Conservation (phyloP, 108 stramenopile species). For the Halocafeteria seosinensis region DNA sequence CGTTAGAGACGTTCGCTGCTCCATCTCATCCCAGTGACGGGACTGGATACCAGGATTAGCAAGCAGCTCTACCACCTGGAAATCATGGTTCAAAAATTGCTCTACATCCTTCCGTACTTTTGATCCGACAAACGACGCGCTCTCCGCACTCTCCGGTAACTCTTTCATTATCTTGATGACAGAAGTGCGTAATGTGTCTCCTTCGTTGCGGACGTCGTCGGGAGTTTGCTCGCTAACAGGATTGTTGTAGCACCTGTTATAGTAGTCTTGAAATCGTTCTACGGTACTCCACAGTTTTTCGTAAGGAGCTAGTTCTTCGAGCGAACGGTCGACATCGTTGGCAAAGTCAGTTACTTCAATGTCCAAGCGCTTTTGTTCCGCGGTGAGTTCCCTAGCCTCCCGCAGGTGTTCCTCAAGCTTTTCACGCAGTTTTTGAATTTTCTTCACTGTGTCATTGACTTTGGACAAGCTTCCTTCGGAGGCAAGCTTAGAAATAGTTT, state of each 20-base stretch:
- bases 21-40: slow-evolving; percentile 47
- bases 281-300: slow-evolving; percentile 23
- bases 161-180: slow-evolving; percentile 24
- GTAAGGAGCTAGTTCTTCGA: slow-evolving; percentile 14
- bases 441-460: slow-evolving; percentile 23
- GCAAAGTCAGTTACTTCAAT: slow-evolving; percentile 21
- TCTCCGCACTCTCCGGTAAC: slow-evolving; percentile 27
- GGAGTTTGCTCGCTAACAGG: slow-evolving; percentile 25
- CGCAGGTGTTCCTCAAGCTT: slow-evolving; percentile 22
- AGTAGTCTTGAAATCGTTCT: slow-evolving; percentile 12
- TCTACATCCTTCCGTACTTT: slow-evolving; percentile 25
- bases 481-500: background rate
- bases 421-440: slow-evolving; percentile 13
- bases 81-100: slow-evolving; percentile 27
- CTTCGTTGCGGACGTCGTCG: slow-evolving; percentile 32
- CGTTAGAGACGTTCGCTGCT: slow-evolving; percentile 14
- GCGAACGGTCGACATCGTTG: slow-evolving; percentile 13
- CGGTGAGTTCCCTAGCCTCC: slow-evolving; percentile 24
- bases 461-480: slow-evolving; percentile 23
- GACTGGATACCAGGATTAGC: slow-evolving; percentile 44
- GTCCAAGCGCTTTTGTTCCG: slow-evolving; percentile 35
- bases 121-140: slow-evolving; percentile 17
- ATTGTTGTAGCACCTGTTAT: slow-evolving; percentile 9
- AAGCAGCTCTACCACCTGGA: slow-evolving; percentile 40
- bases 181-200: slow-evolving; percentile 24